Base-by-base conservation (phyloP, 352 stramenopile species). In the Phytophthora boehmeriae region DNA sequence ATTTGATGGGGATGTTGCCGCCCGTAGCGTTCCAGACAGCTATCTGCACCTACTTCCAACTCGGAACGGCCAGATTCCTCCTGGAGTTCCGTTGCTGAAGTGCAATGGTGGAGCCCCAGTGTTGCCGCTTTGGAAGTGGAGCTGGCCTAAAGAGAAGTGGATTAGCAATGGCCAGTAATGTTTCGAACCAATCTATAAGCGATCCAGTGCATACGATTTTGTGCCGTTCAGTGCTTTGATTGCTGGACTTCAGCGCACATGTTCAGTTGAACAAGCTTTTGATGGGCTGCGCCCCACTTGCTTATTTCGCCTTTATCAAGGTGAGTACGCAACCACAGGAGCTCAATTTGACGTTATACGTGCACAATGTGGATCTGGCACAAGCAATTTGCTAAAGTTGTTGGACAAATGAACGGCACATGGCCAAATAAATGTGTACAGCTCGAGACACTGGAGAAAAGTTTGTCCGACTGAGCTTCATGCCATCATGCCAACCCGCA, bases 51-150 rank as follows among this genome's bases (percentile, higher is more conserved):
- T 71, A 4, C 46, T 71, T 36, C 63, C 63, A 8, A 71, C 63
- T 16, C 50, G 57, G 28, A 71, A 71, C 22, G 63, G 63, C 13
- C 63, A 59, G 38, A 57, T 71, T 36, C 63, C 63, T 48, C 63
- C 57, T 16, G 63, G 63, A 41, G 63, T 71, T n/a, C 57, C 45
- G 34, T 28, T 68, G 8, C 25, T 68, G 22, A 46, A 50, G 32
- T 58, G 48, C n/a, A 63, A 45, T 39, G 63, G 50, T 49, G 63
- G 45, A 3, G 58, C 32, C 8, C 58, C 63, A 9, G 44, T 71
- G 17, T 51, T 71, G 14, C 27, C 63, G n/a, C 63, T 71, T 4
- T 71, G 63, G 63, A 71, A 71, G 45, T 71, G 63, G 63, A 71
- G 59, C 35, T 71, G 63, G 63, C 39, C 63, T 34, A 42, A 16